Conservation (phyloP, 2,329 filamentous ascomycete genomes). For the Exserohilum rostratum region DNA sequence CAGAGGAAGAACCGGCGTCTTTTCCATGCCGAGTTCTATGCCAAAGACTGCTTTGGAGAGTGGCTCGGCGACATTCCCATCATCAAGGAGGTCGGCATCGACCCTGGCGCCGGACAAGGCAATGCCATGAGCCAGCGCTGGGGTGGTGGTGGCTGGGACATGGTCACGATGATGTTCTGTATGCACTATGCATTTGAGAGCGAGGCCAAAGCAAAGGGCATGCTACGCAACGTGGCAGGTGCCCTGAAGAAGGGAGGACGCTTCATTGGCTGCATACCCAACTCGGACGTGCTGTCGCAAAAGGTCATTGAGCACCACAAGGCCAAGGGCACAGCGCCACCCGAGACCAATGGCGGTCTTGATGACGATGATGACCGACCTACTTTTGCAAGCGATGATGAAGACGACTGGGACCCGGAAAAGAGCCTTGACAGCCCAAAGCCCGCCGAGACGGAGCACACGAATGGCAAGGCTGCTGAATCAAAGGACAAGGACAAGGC, state of each 20-base stretch:
- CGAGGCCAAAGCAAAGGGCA: slow-evolving; percentile 85
- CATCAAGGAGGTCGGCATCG: slow-evolving; percentile 85
- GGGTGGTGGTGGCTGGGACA: slow-evolving; percentile 82
- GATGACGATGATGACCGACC: slow-evolving; percentile 44
- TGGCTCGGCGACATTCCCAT: slow-evolving; percentile 81
- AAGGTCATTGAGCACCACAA: slow-evolving; percentile 80
- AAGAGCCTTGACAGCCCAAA: slow-evolving; percentile 50
- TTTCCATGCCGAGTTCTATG: slow-evolving; percentile 86
- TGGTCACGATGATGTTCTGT: slow-evolving; percentile 99
- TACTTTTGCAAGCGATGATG: slow-evolving; percentile 46
- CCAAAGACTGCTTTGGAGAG: slow-evolving; percentile 91
- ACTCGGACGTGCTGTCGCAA: slow-evolving; percentile 85
- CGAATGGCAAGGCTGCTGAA: slow-evolving; percentile 28
- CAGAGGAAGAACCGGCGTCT: slow-evolving; percentile 63
- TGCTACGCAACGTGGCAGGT: slow-evolving; percentile 92
- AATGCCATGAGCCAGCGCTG: slow-evolving; percentile 66
- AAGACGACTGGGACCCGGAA: slow-evolving; percentile 54
- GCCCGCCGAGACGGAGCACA: slow-evolving; percentile 47
- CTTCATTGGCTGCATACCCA: slow-evolving; percentile 95
- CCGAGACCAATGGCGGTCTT: slow-evolving; percentile 39
- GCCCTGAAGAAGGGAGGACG: slow-evolving; percentile 91
- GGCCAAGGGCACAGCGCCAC: slow-evolving; percentile 46
- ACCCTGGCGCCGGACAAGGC: slow-evolving; percentile 68
- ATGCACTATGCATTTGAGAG: slow-evolving; percentile 98
- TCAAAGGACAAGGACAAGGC: slow-evolving; percentile 32